These are phyloP conservation scores for Begonia masoniana DNA, from an alignment of 306 rosid genomes.

Conservation along the genomic window DNA sequence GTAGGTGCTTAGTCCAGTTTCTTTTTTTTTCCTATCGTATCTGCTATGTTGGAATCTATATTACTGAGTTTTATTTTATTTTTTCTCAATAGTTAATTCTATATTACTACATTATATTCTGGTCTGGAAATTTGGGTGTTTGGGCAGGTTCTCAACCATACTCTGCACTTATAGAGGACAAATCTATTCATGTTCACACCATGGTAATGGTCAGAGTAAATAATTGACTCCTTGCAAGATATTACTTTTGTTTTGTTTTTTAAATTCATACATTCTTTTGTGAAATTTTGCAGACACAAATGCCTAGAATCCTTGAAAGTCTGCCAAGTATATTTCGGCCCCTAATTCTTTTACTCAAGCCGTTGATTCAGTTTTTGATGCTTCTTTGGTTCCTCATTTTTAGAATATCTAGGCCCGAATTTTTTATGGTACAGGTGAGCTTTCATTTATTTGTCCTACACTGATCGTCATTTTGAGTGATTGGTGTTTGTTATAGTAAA, in stretches of 20 bases:
- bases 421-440: conserved; percentile 79
- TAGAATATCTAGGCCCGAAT: conserved; percentile 65
- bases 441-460: not conserved
- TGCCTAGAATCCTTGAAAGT: conserved; percentile 37
- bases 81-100: too few species aligned
- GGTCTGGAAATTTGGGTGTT: conserved; percentile 9
- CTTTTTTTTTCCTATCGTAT: too few species aligned
- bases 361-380: conserved; percentile 50
- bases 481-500: too few species aligned
- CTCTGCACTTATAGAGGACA: conserved; percentile 48
- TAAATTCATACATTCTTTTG: conserved; percentile 8
- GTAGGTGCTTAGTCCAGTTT: too few species aligned
- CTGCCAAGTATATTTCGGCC: conserved; percentile 54
- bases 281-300: conserved; percentile 53
- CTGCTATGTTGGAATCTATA: too few species aligned
- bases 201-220: conserved; percentile 39
- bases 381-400: conserved; percentile 88
- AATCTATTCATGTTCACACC: conserved; percentile 54
- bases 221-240: not conserved
- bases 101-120: not conserved
- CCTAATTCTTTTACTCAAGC: conserved; percentile 57
- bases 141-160: conserved; percentile 81
- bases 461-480: not conserved
- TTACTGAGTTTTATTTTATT: too few species aligned
- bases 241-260: not conserved